Conservation (phyloP, 1,284 basidiomycete genomes). For the Cryptococcus sp. region DNA sequence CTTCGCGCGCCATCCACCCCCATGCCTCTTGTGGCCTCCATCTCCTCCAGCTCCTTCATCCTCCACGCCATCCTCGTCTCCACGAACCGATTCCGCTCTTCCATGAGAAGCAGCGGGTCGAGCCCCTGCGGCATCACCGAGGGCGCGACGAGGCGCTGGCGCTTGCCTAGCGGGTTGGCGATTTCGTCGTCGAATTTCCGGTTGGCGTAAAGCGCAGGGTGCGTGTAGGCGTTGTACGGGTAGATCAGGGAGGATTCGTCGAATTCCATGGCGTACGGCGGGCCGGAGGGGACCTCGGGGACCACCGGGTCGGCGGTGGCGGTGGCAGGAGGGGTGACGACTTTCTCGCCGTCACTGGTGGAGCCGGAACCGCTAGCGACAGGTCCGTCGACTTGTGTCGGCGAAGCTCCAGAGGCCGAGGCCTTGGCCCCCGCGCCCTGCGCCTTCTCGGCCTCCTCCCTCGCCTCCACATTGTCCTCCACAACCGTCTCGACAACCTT, state of each 20-base stretch:
- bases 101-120: conserved; percentile 84
- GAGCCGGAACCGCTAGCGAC: conserved; percentile 9
- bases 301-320: neutral
- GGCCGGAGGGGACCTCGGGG: conserved; percentile 12
- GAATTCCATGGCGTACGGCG: conserved; percentile 62
- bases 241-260: conserved; percentile 78
- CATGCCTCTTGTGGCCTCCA: conserved; percentile 79
- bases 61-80: conserved; percentile 87
- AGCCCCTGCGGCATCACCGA: conserved; percentile 89
- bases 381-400: conserved; percentile 1
- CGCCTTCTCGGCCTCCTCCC: conserved; percentile 17
- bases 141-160: conserved; percentile 76
- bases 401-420: no score
- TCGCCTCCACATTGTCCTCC: conserved; percentile 35
- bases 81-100: conserved; percentile 87
- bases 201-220: conserved; percentile 70
- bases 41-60: conserved; percentile 77
- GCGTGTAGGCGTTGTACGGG: conserved; percentile 90
- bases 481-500: conserved; percentile 70
- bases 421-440: conserved; percentile 7
- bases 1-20: conserved; percentile 60
- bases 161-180: conserved; percentile 43
- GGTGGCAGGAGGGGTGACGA: conserved; percentile 23
- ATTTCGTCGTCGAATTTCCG: conserved; percentile 56
- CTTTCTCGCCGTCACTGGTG: conserved; percentile 23